Evolutionary conservation across 805 yeast species (phyloP), one percentile per base, ranked within the genome.

Genomic region (Wickerhamomyces xylosicus): DNA sequence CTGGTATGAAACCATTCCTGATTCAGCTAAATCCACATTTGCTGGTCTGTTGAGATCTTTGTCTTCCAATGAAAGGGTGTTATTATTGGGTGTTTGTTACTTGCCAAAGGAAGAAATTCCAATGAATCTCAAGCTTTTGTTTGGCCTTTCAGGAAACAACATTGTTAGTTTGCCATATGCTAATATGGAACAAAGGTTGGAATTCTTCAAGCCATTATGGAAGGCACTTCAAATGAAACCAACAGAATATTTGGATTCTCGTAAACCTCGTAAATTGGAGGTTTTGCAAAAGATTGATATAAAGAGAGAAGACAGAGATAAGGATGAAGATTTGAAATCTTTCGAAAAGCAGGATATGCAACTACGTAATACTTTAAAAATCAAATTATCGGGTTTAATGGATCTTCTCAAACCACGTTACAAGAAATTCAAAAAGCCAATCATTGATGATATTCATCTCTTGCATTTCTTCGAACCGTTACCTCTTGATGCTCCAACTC

Each of bases 381-480:
- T 92, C 42, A 87, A 84, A 57, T 66, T 92, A 22, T 79, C 95
- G 5, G 89, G 85, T 1, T 62, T 92, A 32, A 84, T 92, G 92
- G 97, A 92, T 46, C 61, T 85, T 18, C 83, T 90, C 65, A 87
- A 89, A 56, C 77, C 67, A 41, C 69, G 97, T 36, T 92, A 90
- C 57, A 86, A 86, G 52, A 67, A 95, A 40, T 92, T 92, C 65
- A 81, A 79, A 51, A 92, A 89, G 52, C 97, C 98, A 1, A 69
- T 84, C 0, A 75, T 92, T 41, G 97, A 90, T 41, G 96, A 87
- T 45, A 63, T 70, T 15, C 65, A 70, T 13, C 63, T 90, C 36
- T 66, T 75, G 19, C 95, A 87, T 57, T 62, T 92, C 35, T 90
- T 90, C 61, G 95, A 85, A 43, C 77, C 81, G 1, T 51, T 59